Conservation (phyloP, 139 green algal genomes). For the Edaphochlamys debaryana region DNA sequence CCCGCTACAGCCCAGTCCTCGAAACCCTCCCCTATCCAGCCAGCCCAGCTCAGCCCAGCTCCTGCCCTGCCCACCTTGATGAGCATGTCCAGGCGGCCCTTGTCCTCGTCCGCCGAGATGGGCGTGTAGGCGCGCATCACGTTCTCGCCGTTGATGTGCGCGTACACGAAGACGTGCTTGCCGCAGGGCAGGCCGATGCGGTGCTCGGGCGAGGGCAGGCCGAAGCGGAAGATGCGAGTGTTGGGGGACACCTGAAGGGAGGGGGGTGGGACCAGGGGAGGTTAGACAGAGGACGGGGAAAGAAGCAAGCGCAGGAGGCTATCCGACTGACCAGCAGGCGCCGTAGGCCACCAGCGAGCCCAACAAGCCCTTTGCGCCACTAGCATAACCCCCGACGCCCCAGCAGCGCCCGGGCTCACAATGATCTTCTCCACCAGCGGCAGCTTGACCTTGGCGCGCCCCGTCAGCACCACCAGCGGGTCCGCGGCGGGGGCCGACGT, state of each 20-base stretch:
- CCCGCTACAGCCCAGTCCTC: too few relatives aligned
- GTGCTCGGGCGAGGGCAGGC: slow-evolving; percentile 88
- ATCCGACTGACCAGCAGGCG: too few relatives aligned
- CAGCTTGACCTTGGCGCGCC: slow-evolving; percentile 83
- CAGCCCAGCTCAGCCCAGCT: too few relatives aligned
- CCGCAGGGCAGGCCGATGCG: slow-evolving; percentile 90
- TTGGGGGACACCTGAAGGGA: slow-evolving; percentile 91
- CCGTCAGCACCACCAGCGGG: slow-evolving; percentile 79
- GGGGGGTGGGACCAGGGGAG: too few relatives aligned
- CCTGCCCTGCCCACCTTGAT: slow-evolving; percentile 95
- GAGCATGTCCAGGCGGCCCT: slow-evolving; percentile 96
- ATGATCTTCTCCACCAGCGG: slow-evolving; percentile 81
- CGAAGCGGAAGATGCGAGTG: slow-evolving; percentile 92
- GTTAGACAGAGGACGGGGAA: too few relatives aligned
- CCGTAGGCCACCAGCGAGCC: too few relatives aligned
- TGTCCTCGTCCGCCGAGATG: slow-evolving; percentile 82
- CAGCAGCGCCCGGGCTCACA: too few relatives aligned
- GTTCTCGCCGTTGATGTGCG: slow-evolving; percentile 84
- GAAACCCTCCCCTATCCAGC: too few relatives aligned
- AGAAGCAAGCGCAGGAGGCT: too few relatives aligned
- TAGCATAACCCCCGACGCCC: too few relatives aligned
- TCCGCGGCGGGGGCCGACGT: not conserved
- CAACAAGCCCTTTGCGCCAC: too few relatives aligned
- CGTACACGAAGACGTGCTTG: slow-evolving; percentile 96
- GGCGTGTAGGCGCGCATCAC: slow-evolving; percentile 98